phyloP scores from a whole-genome alignment of 163 green algal genomes.

The Scenedesmus sp. region DNA sequence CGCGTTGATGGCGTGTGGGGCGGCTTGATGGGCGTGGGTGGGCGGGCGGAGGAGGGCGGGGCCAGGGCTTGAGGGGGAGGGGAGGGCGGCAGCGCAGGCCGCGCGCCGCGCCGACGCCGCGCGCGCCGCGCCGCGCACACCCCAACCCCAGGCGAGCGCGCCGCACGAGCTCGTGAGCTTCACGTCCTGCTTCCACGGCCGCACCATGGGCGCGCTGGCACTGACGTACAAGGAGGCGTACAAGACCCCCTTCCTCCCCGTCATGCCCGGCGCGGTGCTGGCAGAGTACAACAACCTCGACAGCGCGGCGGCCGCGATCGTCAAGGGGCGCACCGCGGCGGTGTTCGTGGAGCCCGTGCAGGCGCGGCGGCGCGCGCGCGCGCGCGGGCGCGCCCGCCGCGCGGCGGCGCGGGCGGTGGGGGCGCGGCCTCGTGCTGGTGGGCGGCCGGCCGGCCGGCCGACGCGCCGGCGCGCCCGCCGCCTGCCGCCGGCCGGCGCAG shows the following conservation, averaged over 20 bases:
- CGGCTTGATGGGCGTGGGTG: no score
- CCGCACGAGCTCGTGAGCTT: constrained; percentile 95
- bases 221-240: constrained; percentile 95
- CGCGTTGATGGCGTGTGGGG: no score
- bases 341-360: constrained; percentile 99
- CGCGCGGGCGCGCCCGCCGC: constrained; percentile 56
- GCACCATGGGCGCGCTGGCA: constrained; percentile 95
- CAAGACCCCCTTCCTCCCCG: constrained; percentile 92
- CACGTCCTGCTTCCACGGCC: constrained; percentile 94
- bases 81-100: no score
- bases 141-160: constrained; percentile 50
- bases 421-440: neutral
- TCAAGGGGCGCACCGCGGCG: constrained; percentile 85
- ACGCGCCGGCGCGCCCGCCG: neutral
- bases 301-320: constrained; percentile 67
- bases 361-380: constrained; percentile 60
- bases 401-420: neutral
- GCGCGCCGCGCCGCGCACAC: no score
- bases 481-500: constrained; percentile 13
- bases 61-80: no score
- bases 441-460: no score
- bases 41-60: no score
- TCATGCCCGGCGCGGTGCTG: constrained; percentile 87
- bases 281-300: constrained; percentile 94
- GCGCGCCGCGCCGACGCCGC: no score